Percentiles rank a stretch among this genome's conserved stretches.
These are phyloP conservation scores for Cytospora mali DNA, from an alignment of 2,329 filamentous ascomycete species.

Conservation along the genomic window DNA sequence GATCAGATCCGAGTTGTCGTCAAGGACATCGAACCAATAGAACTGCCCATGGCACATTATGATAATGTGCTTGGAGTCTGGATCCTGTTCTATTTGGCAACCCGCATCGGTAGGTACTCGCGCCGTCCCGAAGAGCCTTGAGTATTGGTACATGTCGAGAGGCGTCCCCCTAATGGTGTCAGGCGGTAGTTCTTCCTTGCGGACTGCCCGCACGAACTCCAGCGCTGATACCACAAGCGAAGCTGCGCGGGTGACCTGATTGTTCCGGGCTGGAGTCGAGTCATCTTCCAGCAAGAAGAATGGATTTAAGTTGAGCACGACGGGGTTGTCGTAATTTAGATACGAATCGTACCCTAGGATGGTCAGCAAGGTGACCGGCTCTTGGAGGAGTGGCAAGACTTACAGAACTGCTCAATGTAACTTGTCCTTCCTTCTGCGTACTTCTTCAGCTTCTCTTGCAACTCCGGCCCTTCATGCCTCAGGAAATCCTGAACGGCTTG, in stretches of 20 bases:
- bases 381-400: conserved; percentile 40
- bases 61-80: conserved; percentile 88
- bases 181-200: conserved; percentile 88
- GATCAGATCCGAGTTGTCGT: conserved; percentile 91
- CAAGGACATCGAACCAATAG: conserved; percentile 98
- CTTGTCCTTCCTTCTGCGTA: conserved; percentile 91
- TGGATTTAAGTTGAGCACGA: conserved; percentile 95
- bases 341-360: conserved; percentile 89
- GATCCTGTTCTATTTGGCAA: conserved; percentile 94
- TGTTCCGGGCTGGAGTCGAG: conserved; percentile 92
- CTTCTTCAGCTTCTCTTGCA: conserved; percentile 87
- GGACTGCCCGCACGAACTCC: conserved; percentile 89
- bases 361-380: conserved; percentile 31
- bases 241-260: conserved; percentile 92
- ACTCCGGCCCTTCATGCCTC: conserved; percentile 73
- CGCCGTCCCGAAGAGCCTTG: conserved; percentile 90
- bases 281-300: conserved; percentile 98
- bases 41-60: conserved; percentile 94
- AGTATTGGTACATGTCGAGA: conserved; percentile 98
- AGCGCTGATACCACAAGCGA: conserved; percentile 89
- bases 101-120: conserved; percentile 92
- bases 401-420: conserved; percentile 99
- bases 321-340: conserved; percentile 95
- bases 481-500: conserved; percentile 83
- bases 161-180: conserved; percentile 83